Base-by-base conservation (phyloP, 2,329 filamentous ascomycete genomes). In the Botryotinia globosa region DNA sequence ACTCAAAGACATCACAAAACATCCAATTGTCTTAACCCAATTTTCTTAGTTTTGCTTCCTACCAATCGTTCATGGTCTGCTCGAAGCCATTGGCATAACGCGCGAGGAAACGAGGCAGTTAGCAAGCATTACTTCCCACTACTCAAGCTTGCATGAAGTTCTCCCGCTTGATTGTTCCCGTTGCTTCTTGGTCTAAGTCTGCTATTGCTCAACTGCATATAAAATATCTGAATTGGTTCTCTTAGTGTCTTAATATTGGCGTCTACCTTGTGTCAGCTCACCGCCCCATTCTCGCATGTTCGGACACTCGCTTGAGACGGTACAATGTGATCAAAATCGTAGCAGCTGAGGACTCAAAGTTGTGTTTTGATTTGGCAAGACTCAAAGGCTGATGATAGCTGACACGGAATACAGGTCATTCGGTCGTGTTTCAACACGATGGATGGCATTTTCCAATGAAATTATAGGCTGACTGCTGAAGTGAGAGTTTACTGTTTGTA, bases 331-430 rank as follows among this genome's bases (percentile, higher is more conserved):
- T 66, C 51, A 3, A n/a, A 29, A 37, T 51, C 45, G 42, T 37
- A 51, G 44, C 63, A 66, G 63, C 64, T 54, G 64, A 51, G 34
- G 45, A 66, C 29, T n/a, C 12, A 29, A 39, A 29, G 45, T 20
- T 37, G 32, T 67, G 9, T 18, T 54, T 54, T 67, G 45, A 67
- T 67, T 67, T 67, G 48, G 25, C 48, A 42, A 56, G 65, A 56
- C 39, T 67, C 65, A 42, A 16, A 25, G 48, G 42, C 25, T n/a
- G 39, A 18, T 67, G 34, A 67, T 67, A 42, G 65, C 65, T 54
- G 65, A 42, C 48, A 22, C 48, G 48, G 48, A 54, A 22, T 37
- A 56, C 65, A 67, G 45, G 65, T 67, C 65, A 67, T n/a, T 56
- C 48, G 48, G 65, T 22, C 18, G 48, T 67, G 48, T 16, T 67